Conservation (phyloP, 768 basidiomycete species). For the Exidia glandulosa region DNA sequence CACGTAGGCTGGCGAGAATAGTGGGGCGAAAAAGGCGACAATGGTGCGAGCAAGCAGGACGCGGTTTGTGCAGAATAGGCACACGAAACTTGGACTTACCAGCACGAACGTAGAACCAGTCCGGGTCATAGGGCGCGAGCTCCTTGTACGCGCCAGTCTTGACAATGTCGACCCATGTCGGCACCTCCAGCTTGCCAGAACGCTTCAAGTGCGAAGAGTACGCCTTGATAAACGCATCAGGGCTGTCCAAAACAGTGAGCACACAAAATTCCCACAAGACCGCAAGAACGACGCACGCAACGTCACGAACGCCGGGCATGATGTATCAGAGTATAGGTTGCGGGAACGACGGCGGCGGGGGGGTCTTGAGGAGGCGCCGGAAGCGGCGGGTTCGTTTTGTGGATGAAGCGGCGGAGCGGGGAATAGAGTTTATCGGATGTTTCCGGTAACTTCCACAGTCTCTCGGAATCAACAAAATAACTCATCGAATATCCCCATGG, state of each 20-base stretch:
- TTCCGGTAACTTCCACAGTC: no score
- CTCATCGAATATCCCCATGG: no score
- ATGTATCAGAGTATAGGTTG: background rate
- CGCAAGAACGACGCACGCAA: background rate
- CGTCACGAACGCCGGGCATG: background rate
- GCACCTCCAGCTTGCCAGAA: conserved; percentile 98
- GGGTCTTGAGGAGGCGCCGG: no score
- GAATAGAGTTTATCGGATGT: no score
- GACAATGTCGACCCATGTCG: conserved; percentile 96
- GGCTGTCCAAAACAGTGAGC: conserved; percentile 20
- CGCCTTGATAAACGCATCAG: conserved; percentile 90
- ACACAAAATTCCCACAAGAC: background rate
- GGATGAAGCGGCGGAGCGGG: no score
- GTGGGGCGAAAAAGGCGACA: background rate
- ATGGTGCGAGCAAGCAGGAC: background rate
- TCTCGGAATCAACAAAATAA: no score
- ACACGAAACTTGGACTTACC: conserved; percentile 64
- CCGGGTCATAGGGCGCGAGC: conserved; percentile 96
- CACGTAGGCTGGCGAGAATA: conserved; percentile 71
- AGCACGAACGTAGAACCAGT: conserved; percentile 99
- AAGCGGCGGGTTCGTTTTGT: no score
- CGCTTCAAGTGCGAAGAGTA: conserved; percentile 96
- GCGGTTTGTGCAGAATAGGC: background rate
- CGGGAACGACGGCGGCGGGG: background rate
- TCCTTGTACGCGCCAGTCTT: conserved; percentile 98